A percentile compares a stretch with the other conserved stretches of the same genome.
phyloP scores from a whole-genome alignment of 495 filamentous ascomycete species.

The Tetracladium marchalianum region DNA sequence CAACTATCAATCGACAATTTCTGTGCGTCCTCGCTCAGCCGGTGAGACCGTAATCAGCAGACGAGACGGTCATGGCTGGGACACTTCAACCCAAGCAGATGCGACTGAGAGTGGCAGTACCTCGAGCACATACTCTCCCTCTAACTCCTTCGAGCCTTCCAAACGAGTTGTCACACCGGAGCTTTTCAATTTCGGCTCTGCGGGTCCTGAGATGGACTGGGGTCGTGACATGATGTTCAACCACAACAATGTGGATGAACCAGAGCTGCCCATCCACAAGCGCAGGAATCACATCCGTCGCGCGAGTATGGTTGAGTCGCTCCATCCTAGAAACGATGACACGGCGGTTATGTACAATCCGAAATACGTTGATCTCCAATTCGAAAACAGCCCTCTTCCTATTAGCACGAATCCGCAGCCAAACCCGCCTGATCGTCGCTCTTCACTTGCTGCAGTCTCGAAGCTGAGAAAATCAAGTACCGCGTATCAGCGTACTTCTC shows the following conservation, averaged over 20 bases:
- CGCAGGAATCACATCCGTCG: conserved; percentile 7
- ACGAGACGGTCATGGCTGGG: conserved; percentile 22
- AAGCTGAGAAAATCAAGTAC: conserved; percentile 6
- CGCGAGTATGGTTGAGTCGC: conserved; percentile 7
- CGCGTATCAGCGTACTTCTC: background rate
- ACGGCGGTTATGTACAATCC: background rate
- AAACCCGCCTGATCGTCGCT: conserved; percentile 13
- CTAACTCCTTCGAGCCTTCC: background rate
- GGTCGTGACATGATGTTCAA: conserved; percentile 19
- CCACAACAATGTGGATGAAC: background rate
- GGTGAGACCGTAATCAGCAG: conserved; percentile 20
- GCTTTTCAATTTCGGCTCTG: conserved; percentile 11
- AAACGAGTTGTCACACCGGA: conserved; percentile 9
- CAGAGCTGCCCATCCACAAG: conserved; percentile 4
- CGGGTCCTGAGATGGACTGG: conserved; percentile 6
- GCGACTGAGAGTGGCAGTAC: conserved; percentile 10
- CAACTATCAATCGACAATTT: conserved; percentile 9
- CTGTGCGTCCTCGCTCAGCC: conserved; percentile 17
- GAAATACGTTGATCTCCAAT: background rate
- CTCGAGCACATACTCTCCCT: conserved; percentile 1
- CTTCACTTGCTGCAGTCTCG: conserved; percentile 10
- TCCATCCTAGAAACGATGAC: conserved; percentile 7
- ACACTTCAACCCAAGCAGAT: conserved; percentile 17
- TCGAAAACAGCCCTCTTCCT: conserved; percentile 1
- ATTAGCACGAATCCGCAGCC: conserved; percentile 5